Base-by-base conservation (phyloP, 2,329 filamentous ascomycete genomes). In the Botrytis tulipae region DNA sequence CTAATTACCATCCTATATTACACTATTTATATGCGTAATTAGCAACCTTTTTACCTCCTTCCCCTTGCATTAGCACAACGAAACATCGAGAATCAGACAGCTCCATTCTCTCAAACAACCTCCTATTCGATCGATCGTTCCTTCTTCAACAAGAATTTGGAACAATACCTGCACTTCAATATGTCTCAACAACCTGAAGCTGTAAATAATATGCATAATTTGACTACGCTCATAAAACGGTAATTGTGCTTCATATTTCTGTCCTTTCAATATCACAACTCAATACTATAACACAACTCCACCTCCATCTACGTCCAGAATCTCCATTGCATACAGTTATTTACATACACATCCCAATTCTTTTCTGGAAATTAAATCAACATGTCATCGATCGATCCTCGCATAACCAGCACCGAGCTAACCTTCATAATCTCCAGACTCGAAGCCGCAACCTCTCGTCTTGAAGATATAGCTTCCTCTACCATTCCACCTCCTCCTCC, bases 211-310 rank as follows among this genome's bases (percentile, higher is more conserved):
- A 98, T 98, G 94, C 91, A 98, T 84, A 98, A 97, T 82, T 86
- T 99, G 76, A 97, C 94, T 51, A 99, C 96, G 72, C 89, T 99
- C 80, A 98, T 99, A 86, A 99, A 99, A 89, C 91, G 96, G 96
- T 98, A 89, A 79, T 89, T 84, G 40, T 57, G 7, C 65, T 57
- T 75, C 70, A 74, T 73, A 73, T 65, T 51, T 48, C 71, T 76
- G 22, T 65, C 59, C 40, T 71, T 46, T 48, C 54, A 60, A 61
- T 12, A n/a, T 60, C 57, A 44, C n/a, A 59, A 32, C 67, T 25
- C 54, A 60, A 70, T 20, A 37, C 57, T 70, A n/a, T 12, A 44
- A 42, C 37, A 22, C 46, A 65, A n/a, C 18, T 32, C 51, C 29
- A 59, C n/a, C 32, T 40, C 20, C 40, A 51, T 22, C 37, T 16